phyloP scores from a whole-genome alignment of 1,139 yeast genomes.

The Scheffersomyces stambukii region DNA sequence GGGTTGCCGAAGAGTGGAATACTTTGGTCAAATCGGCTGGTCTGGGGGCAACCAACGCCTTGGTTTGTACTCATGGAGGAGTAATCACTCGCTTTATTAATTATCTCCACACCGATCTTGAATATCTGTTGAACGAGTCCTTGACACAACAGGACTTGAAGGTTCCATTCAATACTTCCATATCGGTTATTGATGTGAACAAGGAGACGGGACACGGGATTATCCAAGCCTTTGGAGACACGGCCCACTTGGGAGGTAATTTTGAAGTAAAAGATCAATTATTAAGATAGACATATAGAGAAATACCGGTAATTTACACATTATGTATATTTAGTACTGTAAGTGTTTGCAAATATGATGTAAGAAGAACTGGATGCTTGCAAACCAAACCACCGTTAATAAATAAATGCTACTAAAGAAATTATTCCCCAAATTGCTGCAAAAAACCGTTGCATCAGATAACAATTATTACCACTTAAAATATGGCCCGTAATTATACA shows the following conservation, averaged over 20 bases:
- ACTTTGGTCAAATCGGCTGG: constrained; percentile 30
- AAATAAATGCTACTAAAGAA: too few species aligned
- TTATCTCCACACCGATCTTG: constrained; percentile 34
- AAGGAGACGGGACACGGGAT: constrained; percentile 31
- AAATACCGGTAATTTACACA: too few species aligned
- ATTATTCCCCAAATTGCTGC: too few species aligned
- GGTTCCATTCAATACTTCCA: constrained; percentile 72
- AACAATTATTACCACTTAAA: too few species aligned
- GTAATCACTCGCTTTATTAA: constrained; percentile 62
- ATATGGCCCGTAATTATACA: too few species aligned
- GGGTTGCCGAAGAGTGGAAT: constrained; percentile 52
- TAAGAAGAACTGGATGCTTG: too few species aligned
- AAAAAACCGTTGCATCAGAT: too few species aligned
- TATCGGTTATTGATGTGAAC: constrained; percentile 57
- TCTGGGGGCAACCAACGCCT: constrained; percentile 42
- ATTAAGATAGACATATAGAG: constrained; percentile 25
- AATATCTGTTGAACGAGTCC: constrained; percentile 32
- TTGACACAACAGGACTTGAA: constrained; percentile 42
- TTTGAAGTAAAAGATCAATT: constrained; percentile 49
- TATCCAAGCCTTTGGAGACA: constrained; percentile 54
- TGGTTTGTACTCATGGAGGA: constrained; percentile 84
- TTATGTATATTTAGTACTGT: too few species aligned
- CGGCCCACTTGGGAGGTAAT: constrained; percentile 59
- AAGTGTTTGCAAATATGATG: too few species aligned
- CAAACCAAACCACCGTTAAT: too few species aligned